Percentiles rank a stretch among this genome's conserved stretches.
Evolutionary conservation across 805 yeast genomes (phyloP).

Genomic region (Ogataea pilisensis): DNA sequence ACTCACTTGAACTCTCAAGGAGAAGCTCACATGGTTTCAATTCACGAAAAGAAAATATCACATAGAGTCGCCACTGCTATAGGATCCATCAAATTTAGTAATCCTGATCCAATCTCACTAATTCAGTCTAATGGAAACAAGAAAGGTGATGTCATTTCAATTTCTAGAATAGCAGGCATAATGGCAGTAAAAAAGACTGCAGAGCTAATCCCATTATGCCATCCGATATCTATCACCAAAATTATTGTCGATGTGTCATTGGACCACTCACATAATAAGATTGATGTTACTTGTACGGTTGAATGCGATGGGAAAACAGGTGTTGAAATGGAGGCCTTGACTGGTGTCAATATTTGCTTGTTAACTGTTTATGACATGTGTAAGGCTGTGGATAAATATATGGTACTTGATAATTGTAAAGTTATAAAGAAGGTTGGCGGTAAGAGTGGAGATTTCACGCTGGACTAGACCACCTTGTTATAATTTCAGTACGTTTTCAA

Average conservation of each 20-base stretch:
- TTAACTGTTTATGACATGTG: slow-evolving; percentile 56
- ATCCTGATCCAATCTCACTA: slow-evolving; percentile 26
- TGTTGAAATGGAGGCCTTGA: slow-evolving; percentile 55
- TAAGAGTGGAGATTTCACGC: slow-evolving; percentile 25
- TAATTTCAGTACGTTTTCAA: too few relatives aligned
- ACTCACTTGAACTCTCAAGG: slow-evolving; percentile 40
- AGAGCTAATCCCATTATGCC: slow-evolving; percentile 47
- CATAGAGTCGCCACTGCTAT: slow-evolving; percentile 40
- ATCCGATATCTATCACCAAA: slow-evolving; percentile 41
- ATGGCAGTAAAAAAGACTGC: slow-evolving; percentile 48
- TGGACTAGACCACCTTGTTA: too few relatives aligned
- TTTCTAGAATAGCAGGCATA: slow-evolving; percentile 47
- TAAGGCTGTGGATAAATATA: slow-evolving; percentile 49
- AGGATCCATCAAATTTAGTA: slow-evolving; percentile 40
- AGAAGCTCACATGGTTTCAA: slow-evolving; percentile 43
- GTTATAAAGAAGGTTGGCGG: slow-evolving; percentile 45
- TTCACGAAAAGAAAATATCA: slow-evolving; percentile 37
- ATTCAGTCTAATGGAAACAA: slow-evolving; percentile 36
- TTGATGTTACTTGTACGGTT: slow-evolving; percentile 36
- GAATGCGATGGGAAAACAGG: slow-evolving; percentile 50
- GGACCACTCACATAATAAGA: slow-evolving; percentile 11
- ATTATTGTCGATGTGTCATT: slow-evolving; percentile 33
- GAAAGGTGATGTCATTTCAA: slow-evolving; percentile 49
- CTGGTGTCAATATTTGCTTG: slow-evolving; percentile 41
- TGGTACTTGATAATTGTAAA: slow-evolving; percentile 36